phyloP scores from a whole-genome alignment of 164 flowering plant species.

The Liriodendron chinense region DNA sequence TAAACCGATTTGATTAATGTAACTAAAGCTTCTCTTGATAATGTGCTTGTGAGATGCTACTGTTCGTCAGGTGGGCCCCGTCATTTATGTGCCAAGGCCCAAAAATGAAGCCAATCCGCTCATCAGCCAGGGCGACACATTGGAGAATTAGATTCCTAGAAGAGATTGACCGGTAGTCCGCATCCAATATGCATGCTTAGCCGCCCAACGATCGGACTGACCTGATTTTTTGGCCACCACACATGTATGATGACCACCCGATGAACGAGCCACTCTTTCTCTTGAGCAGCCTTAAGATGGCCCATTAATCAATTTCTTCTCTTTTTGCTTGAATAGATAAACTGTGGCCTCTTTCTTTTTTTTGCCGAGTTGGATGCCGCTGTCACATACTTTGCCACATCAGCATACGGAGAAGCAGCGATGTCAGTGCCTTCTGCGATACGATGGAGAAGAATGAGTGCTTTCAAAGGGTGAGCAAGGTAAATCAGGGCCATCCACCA shows the following conservation, averaged over 20 bases:
- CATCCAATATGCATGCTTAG: not conserved
- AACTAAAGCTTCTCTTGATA: not conserved
- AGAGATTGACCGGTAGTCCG: not conserved
- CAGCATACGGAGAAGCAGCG: too few species aligned
- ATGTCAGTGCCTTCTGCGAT: too few species aligned
- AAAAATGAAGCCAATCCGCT: not conserved
- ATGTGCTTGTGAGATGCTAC: not conserved
- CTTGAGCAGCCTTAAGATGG: not conserved
- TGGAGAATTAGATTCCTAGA: not conserved
- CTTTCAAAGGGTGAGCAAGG: too few species aligned
- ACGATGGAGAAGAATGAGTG: too few species aligned
- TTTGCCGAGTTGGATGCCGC: too few species aligned
- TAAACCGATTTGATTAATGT: slow-evolving; percentile 7
- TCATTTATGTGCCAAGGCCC: not conserved
- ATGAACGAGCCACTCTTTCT: not conserved
- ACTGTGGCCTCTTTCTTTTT: not conserved
- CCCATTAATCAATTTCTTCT: not conserved
- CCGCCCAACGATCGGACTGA: not conserved
- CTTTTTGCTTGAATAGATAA: not conserved
- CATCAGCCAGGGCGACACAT: not conserved
- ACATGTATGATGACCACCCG: too few species aligned
- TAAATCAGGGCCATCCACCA: too few species aligned
- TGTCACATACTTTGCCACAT: too few species aligned
- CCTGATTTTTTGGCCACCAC: not conserved
- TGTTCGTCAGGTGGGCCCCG: not conserved